Percentiles rank a stretch among this genome's conserved stretches.
These are phyloP conservation scores for Phytophthora sansomeana DNA, from an alignment of 352 stramenopile genomes.

Conservation along the genomic window DNA sequence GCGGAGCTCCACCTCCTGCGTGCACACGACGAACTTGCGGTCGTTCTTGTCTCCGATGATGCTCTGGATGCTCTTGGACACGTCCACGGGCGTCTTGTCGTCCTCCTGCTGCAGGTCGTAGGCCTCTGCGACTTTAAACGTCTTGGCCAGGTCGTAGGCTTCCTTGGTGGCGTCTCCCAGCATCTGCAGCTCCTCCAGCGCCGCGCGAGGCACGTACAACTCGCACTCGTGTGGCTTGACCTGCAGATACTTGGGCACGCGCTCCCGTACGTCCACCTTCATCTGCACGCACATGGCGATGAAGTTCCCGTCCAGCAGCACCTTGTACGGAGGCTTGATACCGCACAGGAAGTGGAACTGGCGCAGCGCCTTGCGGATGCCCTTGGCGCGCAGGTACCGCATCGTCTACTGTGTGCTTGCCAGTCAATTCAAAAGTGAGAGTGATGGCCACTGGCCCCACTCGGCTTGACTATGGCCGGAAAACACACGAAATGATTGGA, in stretches of 20 bases:
- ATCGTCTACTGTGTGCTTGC: slow-evolving; percentile 43
- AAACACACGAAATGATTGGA: slow-evolving; percentile 19
- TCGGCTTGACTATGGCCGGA: too few species aligned
- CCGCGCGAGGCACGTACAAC: slow-evolving; percentile 74
- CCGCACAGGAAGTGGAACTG: slow-evolving; percentile 91
- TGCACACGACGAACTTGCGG: slow-evolving; percentile 85
- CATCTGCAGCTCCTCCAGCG: slow-evolving; percentile 78
- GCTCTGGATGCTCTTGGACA: slow-evolving; percentile 58
- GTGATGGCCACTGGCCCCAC: neutral
- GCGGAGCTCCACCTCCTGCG: slow-evolving; percentile 85
- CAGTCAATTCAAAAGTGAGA: slow-evolving; percentile 39
- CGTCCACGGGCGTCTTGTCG: slow-evolving; percentile 46
- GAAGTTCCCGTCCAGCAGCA: slow-evolving; percentile 89
- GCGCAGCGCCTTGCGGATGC: slow-evolving; percentile 87
- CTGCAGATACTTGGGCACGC: slow-evolving; percentile 85
- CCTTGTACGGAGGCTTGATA: slow-evolving; percentile 87
- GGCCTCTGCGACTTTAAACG: slow-evolving; percentile 68
- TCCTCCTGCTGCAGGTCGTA: slow-evolving; percentile 39
- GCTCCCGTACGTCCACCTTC: slow-evolving; percentile 84
- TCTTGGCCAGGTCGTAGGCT: slow-evolving; percentile 73
- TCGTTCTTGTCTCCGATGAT: slow-evolving; percentile 81
- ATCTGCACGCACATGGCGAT: slow-evolving; percentile 90
- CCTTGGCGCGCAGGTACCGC: slow-evolving; percentile 85
- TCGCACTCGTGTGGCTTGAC: slow-evolving; percentile 78
- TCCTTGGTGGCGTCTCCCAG: slow-evolving; percentile 66